A percentile compares a stretch with the other conserved stretches of the same genome.
These are phyloP conservation scores for Saprolegnia diclina DNA, from an alignment of 352 stramenopile genomes.

Conservation along the genomic window DNA sequence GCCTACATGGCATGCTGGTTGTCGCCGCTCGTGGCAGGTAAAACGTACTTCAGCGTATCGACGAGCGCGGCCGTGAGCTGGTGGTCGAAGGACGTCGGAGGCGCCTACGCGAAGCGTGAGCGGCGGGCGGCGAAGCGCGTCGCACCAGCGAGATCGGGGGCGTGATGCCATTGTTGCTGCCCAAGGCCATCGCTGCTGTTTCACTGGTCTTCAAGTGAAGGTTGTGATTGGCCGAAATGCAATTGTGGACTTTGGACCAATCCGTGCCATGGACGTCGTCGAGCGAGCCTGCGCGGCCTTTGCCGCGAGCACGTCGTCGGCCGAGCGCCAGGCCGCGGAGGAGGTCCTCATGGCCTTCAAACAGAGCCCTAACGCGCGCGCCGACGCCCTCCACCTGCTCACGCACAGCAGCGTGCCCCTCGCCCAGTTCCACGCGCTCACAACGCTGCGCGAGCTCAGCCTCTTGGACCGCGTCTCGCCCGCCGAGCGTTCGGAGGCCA, in stretches of 20 bases:
- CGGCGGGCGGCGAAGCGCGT: background rate
- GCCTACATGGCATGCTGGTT: constrained; percentile 30
- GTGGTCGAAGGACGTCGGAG: constrained; percentile 56
- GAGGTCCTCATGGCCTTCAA: constrained; percentile 74
- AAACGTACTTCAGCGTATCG: constrained; percentile 45
- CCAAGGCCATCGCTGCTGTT: background rate
- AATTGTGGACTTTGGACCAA: background rate
- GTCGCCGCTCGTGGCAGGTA: background rate
- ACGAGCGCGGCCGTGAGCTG: constrained; percentile 61
- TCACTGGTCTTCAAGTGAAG: background rate
- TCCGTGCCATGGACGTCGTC: constrained; percentile 18
- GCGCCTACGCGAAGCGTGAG: constrained; percentile 29
- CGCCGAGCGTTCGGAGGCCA: constrained; percentile 36
- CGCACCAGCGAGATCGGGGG: constrained; percentile 58
- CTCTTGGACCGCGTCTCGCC: constrained; percentile 45
- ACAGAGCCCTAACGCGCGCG: constrained; percentile 55
- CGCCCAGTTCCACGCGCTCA: constrained; percentile 79
- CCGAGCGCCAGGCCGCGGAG: constrained; percentile 52
- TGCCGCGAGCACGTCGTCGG: constrained; percentile 5
- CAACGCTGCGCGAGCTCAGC: constrained; percentile 59
- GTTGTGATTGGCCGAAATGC: constrained; percentile 2
- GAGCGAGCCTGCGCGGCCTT: constrained; percentile 23
- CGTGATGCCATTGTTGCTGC: constrained; percentile 38
- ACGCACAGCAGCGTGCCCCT: constrained; percentile 38
- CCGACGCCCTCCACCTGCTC: constrained; percentile 55